Conservation (phyloP, 208 protist species). For the Herpetomonas samuelpessoai region DNA sequence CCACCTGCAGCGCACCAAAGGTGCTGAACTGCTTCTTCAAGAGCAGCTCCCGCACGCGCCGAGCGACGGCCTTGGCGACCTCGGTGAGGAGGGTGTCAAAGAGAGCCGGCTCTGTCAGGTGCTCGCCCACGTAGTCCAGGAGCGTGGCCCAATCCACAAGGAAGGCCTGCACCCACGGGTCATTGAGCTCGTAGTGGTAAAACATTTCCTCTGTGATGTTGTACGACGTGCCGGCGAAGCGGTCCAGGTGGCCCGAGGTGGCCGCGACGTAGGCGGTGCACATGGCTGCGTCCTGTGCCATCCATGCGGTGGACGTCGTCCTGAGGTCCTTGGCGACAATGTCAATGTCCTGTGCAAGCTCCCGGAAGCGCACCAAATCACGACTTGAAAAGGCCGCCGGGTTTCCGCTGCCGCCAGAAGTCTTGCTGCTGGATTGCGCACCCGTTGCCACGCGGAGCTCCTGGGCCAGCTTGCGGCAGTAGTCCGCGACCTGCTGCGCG, state of each 20-base stretch:
- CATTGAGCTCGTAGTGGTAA: conserved; percentile 80
- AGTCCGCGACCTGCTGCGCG: conserved; percentile 38
- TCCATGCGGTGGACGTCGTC: conserved; percentile 16
- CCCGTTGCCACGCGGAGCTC: conserved; percentile 56
- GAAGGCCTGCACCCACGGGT: conserved; percentile 79
- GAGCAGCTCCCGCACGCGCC: conserved; percentile 27
- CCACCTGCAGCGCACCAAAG: conserved; percentile 76
- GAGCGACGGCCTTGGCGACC: conserved; percentile 29
- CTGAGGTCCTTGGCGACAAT: conserved; percentile 14
- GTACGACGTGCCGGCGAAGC: conserved; percentile 54
- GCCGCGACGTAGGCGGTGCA: conserved; percentile 28
- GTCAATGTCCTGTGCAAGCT: conserved; percentile 65
- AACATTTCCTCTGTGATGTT: conserved; percentile 64
- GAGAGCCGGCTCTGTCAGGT: conserved; percentile 20
- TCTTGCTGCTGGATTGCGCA: conserved; percentile 10
- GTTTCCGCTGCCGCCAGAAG: neutral
- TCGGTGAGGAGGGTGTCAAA: conserved; percentile 58
- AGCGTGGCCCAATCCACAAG: conserved; percentile 30
- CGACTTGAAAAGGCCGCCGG: conserved; percentile 15
- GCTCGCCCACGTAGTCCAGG: conserved; percentile 34
- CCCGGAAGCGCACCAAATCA: conserved; percentile 58
- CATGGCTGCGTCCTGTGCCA: conserved; percentile 2
- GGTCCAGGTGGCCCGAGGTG: conserved; percentile 50
- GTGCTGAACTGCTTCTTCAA: conserved; percentile 52
- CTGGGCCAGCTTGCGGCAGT: conserved; percentile 43